phyloP scores from a whole-genome alignment of 179 eudicot genomes.

The Beta corolliflora region DNA sequence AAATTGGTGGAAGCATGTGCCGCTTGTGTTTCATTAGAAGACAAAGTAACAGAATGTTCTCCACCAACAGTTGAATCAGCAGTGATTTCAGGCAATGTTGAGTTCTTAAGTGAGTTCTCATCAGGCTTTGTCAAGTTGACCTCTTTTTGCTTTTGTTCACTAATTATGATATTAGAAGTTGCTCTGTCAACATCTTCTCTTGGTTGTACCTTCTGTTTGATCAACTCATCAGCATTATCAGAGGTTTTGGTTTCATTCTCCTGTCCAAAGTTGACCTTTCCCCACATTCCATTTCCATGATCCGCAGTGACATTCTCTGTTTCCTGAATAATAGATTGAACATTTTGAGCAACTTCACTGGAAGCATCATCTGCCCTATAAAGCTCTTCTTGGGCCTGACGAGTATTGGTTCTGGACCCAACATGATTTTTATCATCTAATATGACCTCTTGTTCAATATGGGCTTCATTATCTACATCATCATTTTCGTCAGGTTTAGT shows the following conservation, averaged over 20 bases:
- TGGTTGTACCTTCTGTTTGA: slow-evolving; percentile 24
- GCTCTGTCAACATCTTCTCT: slow-evolving; percentile 27
- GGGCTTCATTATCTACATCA: slow-evolving; percentile 31
- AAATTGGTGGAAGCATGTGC: slow-evolving; percentile 20
- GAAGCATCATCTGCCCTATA: slow-evolving; percentile 98
- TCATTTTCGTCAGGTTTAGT: slow-evolving; percentile 25
- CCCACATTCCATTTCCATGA: slow-evolving; percentile 38
- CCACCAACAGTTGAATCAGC: slow-evolving; percentile 34
- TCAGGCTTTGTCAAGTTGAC: slow-evolving; percentile 26
- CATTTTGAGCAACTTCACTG: slow-evolving; percentile 86
- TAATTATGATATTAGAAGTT: slow-evolving; percentile 30
- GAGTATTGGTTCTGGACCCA: slow-evolving; percentile 44
- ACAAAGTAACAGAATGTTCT: slow-evolving; percentile 22
- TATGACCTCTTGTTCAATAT: slow-evolving; percentile 30
- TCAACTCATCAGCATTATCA: slow-evolving; percentile 25
- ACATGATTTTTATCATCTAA: slow-evolving; percentile 52
- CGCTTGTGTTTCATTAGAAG: slow-evolving; percentile 35
- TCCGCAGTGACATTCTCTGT: slow-evolving; percentile 41
- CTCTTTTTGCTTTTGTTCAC: slow-evolving; percentile 25
- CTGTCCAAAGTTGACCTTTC: slow-evolving; percentile 36
- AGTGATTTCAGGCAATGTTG: slow-evolving; percentile 32
- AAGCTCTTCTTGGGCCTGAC: slow-evolving; percentile 81
- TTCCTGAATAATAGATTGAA: slow-evolving; percentile 33
- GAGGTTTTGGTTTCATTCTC: slow-evolving; percentile 34
- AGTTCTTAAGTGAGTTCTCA: slow-evolving; percentile 37